Evolutionary conservation across 495 filamentous ascomycete genomes (phyloP).

Genomic region (Glarea lozoyensis): DNA sequence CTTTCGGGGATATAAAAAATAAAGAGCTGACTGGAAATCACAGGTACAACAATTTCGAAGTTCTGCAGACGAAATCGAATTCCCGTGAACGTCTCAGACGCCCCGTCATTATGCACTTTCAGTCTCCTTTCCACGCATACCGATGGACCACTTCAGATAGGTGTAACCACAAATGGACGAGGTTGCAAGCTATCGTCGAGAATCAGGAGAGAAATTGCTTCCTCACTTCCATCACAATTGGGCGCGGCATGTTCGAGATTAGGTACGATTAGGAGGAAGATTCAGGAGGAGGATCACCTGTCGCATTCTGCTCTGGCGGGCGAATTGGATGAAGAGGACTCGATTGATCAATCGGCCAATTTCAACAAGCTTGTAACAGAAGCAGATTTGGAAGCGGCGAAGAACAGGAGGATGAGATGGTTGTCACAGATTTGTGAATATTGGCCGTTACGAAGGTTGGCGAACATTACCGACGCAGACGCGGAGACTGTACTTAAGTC

Average conservation of each 20-base stretch:
- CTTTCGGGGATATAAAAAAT: background rate
- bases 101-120: constrained; percentile 83
- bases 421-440: constrained; percentile 96
- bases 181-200: constrained; percentile 91
- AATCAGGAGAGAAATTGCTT: constrained; percentile 80
- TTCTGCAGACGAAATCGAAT: constrained; percentile 74
- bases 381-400: constrained; percentile 62
- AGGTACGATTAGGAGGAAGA: constrained; percentile 63
- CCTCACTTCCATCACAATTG: constrained; percentile 69
- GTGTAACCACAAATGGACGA: constrained; percentile 89
- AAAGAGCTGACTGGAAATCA: background rate
- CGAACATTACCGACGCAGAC: constrained; percentile 68
- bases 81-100: constrained; percentile 86
- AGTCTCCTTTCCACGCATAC: constrained; percentile 78
- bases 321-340: constrained; percentile 68
- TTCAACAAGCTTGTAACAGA: constrained; percentile 80
- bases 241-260: constrained; percentile 72
- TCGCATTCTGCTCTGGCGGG: constrained; percentile 28
- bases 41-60: constrained; percentile 59
- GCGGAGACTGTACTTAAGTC: constrained; percentile 61
- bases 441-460: constrained; percentile 82
- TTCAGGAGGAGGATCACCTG: constrained; percentile 72
- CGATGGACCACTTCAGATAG: constrained; percentile 89
- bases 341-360: constrained; percentile 67
- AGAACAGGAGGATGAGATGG: constrained; percentile 83